Evolutionary conservation across 495 filamentous ascomycete species (phyloP).

Genomic region (Podospora sp.): DNA sequence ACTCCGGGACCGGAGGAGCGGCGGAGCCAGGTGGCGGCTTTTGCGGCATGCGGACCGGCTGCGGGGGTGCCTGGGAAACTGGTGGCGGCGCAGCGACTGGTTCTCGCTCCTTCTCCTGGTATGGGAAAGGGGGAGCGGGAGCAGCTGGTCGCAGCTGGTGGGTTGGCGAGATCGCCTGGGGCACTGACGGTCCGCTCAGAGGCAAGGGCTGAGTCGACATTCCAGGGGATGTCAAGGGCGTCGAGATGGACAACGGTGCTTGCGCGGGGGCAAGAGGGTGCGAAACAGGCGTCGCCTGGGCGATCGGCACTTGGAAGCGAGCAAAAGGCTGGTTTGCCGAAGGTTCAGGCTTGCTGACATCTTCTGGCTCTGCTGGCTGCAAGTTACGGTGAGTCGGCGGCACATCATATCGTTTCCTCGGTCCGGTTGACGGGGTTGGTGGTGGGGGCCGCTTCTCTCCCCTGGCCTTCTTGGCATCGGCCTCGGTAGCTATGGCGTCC

Average conservation of each 20-base stretch:
- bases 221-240: conserved; percentile 23
- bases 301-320: conserved; percentile 49
- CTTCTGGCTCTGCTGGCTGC: conserved; percentile 60
- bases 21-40: conserved; percentile 15
- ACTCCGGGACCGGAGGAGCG: conserved; percentile 13
- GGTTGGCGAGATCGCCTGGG: conserved; percentile 45
- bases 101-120: conserved; percentile 36
- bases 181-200: conserved; percentile 24
- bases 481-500: conserved; percentile 66
- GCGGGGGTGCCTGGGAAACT: conserved; percentile 24
- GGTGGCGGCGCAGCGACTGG: conserved; percentile 13
- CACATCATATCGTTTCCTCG: conserved; percentile 51
- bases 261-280: conserved; percentile 31
- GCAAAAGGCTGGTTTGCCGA: conserved; percentile 35
- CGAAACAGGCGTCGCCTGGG: conserved; percentile 34
- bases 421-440: conserved; percentile 57
- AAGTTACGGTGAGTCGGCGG: conserved; percentile 57
- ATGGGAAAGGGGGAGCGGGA: conserved; percentile 29
- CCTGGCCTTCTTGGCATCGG: conserved; percentile 67
- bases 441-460: conserved; percentile 77
- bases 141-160: conserved; percentile 44
- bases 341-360: conserved; percentile 49
- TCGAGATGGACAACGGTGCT: conserved; percentile 18
- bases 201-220: conserved; percentile 18
- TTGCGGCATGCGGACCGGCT: conserved; percentile 6